These are phyloP conservation scores for Suillus lakei DNA, from an alignment of 768 basidiomycete genomes.

Conservation along the genomic window DNA sequence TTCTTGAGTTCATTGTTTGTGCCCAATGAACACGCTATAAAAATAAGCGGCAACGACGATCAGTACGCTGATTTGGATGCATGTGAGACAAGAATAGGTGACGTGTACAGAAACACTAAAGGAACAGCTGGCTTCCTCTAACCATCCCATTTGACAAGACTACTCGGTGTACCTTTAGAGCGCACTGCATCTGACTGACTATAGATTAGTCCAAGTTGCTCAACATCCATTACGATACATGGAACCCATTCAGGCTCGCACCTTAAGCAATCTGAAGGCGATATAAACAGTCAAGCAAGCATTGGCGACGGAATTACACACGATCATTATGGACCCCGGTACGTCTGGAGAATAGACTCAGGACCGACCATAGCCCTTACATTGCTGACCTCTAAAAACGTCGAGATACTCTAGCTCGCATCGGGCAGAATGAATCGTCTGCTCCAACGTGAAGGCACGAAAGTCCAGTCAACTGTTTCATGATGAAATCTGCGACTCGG, in stretches of 20 bases:
- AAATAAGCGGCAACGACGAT: not conserved
- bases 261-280: not conserved
- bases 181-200: not conserved
- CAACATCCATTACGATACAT: not conserved
- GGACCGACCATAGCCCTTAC: not conserved
- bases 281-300: not conserved
- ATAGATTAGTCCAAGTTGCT: not conserved
- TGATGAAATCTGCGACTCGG: not conserved
- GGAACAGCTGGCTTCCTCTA: not conserved
- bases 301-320: not conserved
- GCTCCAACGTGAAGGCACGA: not conserved
- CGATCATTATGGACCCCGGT: not conserved
- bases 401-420: not conserved
- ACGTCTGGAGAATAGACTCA: not conserved
- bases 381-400: not conserved
- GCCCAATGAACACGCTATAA: not conserved
- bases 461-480: not conserved
- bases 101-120: not conserved
- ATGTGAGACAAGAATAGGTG: not conserved
- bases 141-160: not conserved
- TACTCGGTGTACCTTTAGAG: not conserved
- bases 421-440: not conserved
- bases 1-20: not conserved
- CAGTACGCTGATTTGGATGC: not conserved
- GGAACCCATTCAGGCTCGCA: not conserved